Evolutionary conservation across 2,329 filamentous ascomycete species (phyloP), one percentile per base, ranked within the genome.

Genomic region (Thielaviopsis musarum): DNA sequence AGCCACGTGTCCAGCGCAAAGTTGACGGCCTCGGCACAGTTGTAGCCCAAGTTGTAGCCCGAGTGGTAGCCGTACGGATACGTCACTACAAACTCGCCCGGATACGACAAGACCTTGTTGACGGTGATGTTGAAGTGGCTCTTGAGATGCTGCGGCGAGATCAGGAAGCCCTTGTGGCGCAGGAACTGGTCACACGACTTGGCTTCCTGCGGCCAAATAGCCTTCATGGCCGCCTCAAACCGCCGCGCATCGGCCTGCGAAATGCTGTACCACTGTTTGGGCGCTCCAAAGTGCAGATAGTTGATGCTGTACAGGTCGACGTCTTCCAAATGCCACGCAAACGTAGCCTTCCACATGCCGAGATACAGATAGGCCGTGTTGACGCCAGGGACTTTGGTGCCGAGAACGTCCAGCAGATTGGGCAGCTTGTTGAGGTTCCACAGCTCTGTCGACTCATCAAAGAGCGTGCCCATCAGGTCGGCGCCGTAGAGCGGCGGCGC

Each of bases 301-400:
- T 98, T 98, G 78, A 98, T 98, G 70, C 91, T 97, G 81, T 98
- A 98, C 4, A 98, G 80, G 73, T 98, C 93, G 51, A 98, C 91
- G 69, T 98, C 93, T 70, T 98, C 93, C 58, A 98, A 74, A 78
- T 98, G 93, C 93, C 93, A 98, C 9, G 93, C 93, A 70, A 98
- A 98, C 0, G 93, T 97, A 13, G 93, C 91, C 71, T 97, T 97
- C 93, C 93, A 98, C 93, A 98, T 98, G 52, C 93, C 93, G 62
- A 98, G 78, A 68, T 98, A 98, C 1, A 98, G 80, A 68, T 98
- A 98, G 1, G 93, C 91, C 1, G 91, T 98, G 68, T 98, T 98
- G 68, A 98, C 94, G 65, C 93, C 93, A 2, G 93, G 94, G 9
- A 98, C 89, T 66, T 96, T 95, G 59, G 90, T 91, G 6, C 93